Percentiles rank a stretch among this genome's conserved stretches.
Conservation (phyloP, 1,284 basidiomycete genomes). For the Agroathelia rolfsii region DNA sequence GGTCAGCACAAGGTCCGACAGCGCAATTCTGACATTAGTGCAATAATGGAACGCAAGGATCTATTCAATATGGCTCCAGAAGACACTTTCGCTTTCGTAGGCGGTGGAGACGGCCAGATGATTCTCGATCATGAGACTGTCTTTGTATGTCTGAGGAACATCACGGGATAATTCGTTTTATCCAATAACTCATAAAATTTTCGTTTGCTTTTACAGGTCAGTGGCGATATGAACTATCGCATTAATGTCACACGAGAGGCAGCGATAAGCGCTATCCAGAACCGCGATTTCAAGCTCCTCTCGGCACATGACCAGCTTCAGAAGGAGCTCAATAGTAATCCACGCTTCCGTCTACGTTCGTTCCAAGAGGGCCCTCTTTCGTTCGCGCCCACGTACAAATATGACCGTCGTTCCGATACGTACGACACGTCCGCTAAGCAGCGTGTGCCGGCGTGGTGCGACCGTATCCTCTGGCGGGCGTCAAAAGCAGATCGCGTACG, state of each 20-base stretch:
- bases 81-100: constrained; percentile 61
- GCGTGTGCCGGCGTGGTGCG: constrained; percentile 92
- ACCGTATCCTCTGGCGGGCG: constrained; percentile 82
- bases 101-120: constrained; percentile 91
- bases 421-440: constrained; percentile 88
- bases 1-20: constrained; percentile 78
- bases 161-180: no score
- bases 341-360: constrained; percentile 73
- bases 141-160: constrained; percentile 57
- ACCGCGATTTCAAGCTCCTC: constrained; percentile 57
- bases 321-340: constrained; percentile 82
- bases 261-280: constrained; percentile 59
- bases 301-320: constrained; percentile 80
- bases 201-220: constrained; percentile 34
- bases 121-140: constrained; percentile 92
- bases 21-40: constrained; percentile 80
- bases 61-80: constrained; percentile 50
- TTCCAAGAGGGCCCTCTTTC: constrained; percentile 79
- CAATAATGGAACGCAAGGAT: constrained; percentile 74
- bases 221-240: constrained; percentile 87
- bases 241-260: constrained; percentile 85
- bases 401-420: constrained; percentile 67
- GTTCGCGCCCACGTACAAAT: constrained; percentile 94
- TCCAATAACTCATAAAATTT: no score
- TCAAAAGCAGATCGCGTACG: constrained; percentile 45